Percentiles rank a stretch among this genome's conserved stretches.
phyloP scores from a whole-genome alignment of 164 flowering plant species.

The Liquidambar formosana region DNA sequence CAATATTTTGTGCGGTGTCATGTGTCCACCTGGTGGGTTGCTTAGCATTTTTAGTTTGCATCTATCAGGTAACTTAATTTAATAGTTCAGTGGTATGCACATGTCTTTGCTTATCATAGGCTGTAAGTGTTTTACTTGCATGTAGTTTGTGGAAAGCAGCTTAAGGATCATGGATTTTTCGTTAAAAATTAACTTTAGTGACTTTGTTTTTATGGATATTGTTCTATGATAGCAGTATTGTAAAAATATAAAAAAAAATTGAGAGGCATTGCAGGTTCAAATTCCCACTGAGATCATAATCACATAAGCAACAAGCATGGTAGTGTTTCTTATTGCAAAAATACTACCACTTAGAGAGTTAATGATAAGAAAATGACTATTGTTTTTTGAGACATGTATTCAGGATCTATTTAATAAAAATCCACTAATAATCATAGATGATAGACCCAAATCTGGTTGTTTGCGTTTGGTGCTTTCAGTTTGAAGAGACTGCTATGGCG shows the following conservation, averaged over 20 bases:
- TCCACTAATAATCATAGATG: too few species aligned
- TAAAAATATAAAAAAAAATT: not conserved
- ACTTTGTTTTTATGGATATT: not conserved
- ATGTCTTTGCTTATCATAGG: too few species aligned
- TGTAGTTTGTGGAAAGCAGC: too few species aligned
- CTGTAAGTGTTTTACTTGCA: not conserved
- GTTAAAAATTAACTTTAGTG: not conserved
- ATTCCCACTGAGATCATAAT: not conserved
- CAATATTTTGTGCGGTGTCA: too few species aligned
- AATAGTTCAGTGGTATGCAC: not conserved
- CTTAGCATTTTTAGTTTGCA: not conserved
- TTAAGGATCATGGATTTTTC: not conserved
- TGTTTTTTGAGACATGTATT: too few species aligned
- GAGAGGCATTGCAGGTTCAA: not conserved
- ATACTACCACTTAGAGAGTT: too few species aligned
- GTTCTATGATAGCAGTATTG: not conserved
- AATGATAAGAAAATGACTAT: too few species aligned
- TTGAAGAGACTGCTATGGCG: too few species aligned
- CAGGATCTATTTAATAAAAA: too few species aligned
- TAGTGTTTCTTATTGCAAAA: not conserved
- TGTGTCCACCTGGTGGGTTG: not conserved
- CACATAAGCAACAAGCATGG: not conserved
- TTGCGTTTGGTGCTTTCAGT: too few species aligned
- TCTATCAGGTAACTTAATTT: not conserved
- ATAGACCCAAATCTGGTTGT: too few species aligned